Evolutionary conservation across 148 eudicot species (phyloP), one percentile per base, ranked within the genome.

Genomic region (Agrostemma githago): DNA sequence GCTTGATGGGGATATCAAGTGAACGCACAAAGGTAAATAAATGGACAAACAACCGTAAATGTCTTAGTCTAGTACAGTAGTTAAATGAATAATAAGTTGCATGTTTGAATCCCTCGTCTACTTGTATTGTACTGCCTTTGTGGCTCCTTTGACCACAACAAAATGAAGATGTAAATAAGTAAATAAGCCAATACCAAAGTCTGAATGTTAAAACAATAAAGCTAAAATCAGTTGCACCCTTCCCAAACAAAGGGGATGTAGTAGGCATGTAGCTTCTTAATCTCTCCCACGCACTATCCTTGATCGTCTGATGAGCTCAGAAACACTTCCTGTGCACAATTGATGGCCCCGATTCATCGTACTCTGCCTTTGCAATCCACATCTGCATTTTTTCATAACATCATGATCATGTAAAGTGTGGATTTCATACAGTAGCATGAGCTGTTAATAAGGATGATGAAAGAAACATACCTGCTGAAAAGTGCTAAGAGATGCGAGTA

Each of bases 401-500:
- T 26, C 34, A 26, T 26, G 34, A 26, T 26, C 34, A 26, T 26
- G 34, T 26, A 26, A 26, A 26, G 6, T 43, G 46, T 7, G 46
- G 46, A 43, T 43, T 43, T 43, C 46, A 4, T 43, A 43, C 46
- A 43, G 9, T 48, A 48, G 54, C 54, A 48, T 48, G 54, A 48
- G 46, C 2, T 4, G 8, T 43, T 43, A 43, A 7, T 43, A 43
- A 43, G 46, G 61, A 20, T 60, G 17, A 2, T 60, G 34, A 60
- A 60, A 71, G 20, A 34, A 11, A 48, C 61, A 39, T 72, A 89
- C 94, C 94, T 89, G 94, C 79, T 89, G 93, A 86, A 89, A 89
- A 60, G 93, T 89, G 89, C 93, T 89, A 72, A 89, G 93, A 65
- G 93, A 89, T 63, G 93, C 93, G 83, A 89, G 82, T 72, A 89